Evolutionary conservation across 352 stramenopile genomes (phyloP).

Genomic region (Phytophthora pluvialis): DNA sequence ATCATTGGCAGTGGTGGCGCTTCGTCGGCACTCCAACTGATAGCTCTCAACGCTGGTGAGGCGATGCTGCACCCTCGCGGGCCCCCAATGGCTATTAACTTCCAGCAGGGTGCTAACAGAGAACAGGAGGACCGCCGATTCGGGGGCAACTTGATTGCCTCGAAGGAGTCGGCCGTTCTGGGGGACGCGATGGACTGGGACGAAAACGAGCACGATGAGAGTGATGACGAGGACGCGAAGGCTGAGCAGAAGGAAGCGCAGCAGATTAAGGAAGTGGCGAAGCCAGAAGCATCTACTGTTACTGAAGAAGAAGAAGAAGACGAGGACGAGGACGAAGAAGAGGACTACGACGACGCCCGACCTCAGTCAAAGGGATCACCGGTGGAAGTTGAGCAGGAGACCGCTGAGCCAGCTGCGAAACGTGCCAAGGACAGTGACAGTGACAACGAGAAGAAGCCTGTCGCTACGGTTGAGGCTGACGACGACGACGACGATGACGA

Average conservation of each 20-base stretch:
- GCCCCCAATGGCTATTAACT: conserved; percentile 68
- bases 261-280: conserved; percentile 4
- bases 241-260: conserved; percentile 10
- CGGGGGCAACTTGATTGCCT: neutral
- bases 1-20: conserved; percentile 23
- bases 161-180: conserved; percentile 16
- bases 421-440: conserved; percentile 40
- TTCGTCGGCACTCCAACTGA: conserved; percentile 47
- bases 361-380: conserved; percentile 15
- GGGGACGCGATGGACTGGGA: conserved; percentile 48
- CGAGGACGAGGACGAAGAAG: conserved; percentile 40
- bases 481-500: conserved; percentile 72
- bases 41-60: conserved; percentile 71
- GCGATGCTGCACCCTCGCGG: conserved; percentile 75
- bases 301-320: conserved; percentile 42
- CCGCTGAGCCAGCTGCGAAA: conserved; percentile 22
- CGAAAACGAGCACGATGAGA: conserved; percentile 38
- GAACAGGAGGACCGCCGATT: conserved; percentile 24
- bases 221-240: conserved; percentile 34
- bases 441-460: conserved; percentile 35
- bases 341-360: conserved; percentile 53
- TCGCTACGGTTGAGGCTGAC: conserved; percentile 28
- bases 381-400: conserved; percentile 32
- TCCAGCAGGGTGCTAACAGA: conserved; percentile 37
- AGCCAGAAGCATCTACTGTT: conserved; percentile 10